These are phyloP conservation scores for Priceomyces medius DNA, from an alignment of 805 yeast genomes.

Conservation along the genomic window DNA sequence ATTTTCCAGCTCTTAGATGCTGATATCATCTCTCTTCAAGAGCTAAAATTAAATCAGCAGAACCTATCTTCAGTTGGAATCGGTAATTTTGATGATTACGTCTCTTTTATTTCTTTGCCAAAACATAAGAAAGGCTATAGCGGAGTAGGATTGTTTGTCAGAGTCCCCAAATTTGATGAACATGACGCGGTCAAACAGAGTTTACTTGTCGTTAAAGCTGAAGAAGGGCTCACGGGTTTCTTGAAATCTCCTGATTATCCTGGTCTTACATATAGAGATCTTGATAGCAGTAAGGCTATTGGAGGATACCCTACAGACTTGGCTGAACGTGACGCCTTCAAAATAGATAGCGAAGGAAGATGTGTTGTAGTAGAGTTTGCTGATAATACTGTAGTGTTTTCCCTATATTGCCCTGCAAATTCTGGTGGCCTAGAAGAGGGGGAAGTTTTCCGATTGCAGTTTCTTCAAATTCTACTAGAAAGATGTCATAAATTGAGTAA, in stretches of 20 bases:
- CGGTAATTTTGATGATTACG: constrained; percentile 55
- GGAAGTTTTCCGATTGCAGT: constrained; percentile 55
- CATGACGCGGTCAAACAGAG: constrained; percentile 28
- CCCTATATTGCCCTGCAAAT: constrained; percentile 90
- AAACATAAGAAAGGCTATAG: constrained; percentile 74
- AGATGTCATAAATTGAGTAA: constrained; percentile 57
- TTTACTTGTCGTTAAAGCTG: constrained; percentile 67
- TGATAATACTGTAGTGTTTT: constrained; percentile 57
- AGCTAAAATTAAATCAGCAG: constrained; percentile 56
- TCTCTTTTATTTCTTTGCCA: constrained; percentile 71
- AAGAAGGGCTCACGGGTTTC: constrained; percentile 87
- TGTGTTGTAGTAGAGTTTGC: constrained; percentile 73
- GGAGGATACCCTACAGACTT: constrained; percentile 65
- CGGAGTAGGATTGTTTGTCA: constrained; percentile 84
- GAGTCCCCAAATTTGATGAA: constrained; percentile 49
- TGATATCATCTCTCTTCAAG: constrained; percentile 86
- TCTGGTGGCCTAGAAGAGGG: constrained; percentile 70
- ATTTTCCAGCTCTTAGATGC: constrained; percentile 58
- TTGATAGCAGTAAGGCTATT: constrained; percentile 39
- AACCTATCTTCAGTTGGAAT: constrained; percentile 38
- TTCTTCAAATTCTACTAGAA: constrained; percentile 56
- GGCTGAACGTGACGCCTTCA: constrained; percentile 36
- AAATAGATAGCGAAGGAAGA: constrained; percentile 82
- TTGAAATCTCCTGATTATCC: constrained; percentile 22
- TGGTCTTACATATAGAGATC: constrained; percentile 13